Evolutionary conservation across 805 yeast genomes (phyloP), one percentile per base, ranked within the genome.

Genomic region (Jamesozyma lodderae): DNA sequence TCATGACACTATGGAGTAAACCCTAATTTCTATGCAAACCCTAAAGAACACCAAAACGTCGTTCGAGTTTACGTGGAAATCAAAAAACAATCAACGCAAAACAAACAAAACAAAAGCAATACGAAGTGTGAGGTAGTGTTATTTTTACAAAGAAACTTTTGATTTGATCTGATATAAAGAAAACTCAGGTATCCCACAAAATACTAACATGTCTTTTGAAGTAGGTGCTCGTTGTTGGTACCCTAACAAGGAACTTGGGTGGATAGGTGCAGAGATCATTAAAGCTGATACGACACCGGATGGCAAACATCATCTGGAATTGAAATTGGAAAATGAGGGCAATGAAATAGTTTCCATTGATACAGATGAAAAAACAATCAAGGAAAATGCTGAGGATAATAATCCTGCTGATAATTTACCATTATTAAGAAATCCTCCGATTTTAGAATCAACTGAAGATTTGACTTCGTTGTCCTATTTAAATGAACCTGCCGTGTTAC

Each of bases 401-500:
- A 42, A 43, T 20, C 36, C 48, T 21, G 52, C 56, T 24, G 44
- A 67, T 4, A 72, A 72, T 37, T 67, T 85, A 39, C 95, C 95
- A 4, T 76, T 86, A 23, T 71, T 88, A 57, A 74, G 95, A 59
- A 90, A 90, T 59, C 96, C 96, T 36, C 92, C 94, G 2, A 78
- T 81, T 43, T 69, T 86, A 46, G 98, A 90, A 62, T 82, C 95
- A 3, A 86, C 94, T 15, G 96, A 90, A 58, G 98, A 92, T 64
- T 72, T 90, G 53, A 92, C 97, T 2, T 80, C 87, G 38, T 70
- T 90, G 40, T 87, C 96, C 0, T 88, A 90, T 57, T 68, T 92
- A 51, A 90, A 90, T 60, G 98, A 90, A 60, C 97, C 98, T 1
- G 94, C 96, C 1, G 96, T 90, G 35, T 71, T 90, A 48, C 94